Evolutionary conservation across 2,329 filamentous ascomycete genomes (phyloP).

Genomic region (Talaromyces albobiverticillius): DNA sequence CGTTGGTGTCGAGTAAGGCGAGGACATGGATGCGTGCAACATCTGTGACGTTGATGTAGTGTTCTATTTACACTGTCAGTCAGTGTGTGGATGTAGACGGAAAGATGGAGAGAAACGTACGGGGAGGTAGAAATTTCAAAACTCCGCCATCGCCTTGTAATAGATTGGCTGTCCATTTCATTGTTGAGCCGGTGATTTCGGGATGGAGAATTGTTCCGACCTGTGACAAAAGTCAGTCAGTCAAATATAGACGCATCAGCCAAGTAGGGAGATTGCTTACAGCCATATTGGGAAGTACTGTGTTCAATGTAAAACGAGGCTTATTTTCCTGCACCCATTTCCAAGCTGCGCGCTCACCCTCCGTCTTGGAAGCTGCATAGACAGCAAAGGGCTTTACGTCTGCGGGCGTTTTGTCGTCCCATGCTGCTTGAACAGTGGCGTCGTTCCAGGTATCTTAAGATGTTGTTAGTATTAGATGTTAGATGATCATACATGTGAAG

Average conservation of each 20-base stretch:
- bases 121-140: not conserved
- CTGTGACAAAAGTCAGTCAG: not conserved
- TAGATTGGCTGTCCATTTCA: constrained; percentile 1
- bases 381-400: constrained; percentile 25
- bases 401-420: constrained; percentile 27
- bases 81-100: no score
- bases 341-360: constrained; percentile 47
- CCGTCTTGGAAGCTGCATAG: constrained; percentile 49
- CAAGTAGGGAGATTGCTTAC: constrained; percentile 21
- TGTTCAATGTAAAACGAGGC: constrained; percentile 41
- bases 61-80: constrained; percentile 28
- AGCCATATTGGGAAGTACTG: constrained; percentile 31
- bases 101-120: not conserved
- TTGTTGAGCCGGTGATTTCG: constrained; percentile 9
- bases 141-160: not conserved
- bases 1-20: constrained; percentile 45
- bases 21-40: constrained; percentile 52
- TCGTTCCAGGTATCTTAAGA: constrained; percentile 19
- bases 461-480: not conserved
- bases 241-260: not conserved
- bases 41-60: constrained; percentile 47
- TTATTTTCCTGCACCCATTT: constrained; percentile 44
- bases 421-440: constrained; percentile 31
- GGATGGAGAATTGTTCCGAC: constrained; percentile 7
- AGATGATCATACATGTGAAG: no score